A percentile compares a stretch with the other conserved stretches of the same genome.
Conservation (phyloP, 805 yeast genomes). For the Wickerhamiella hasegawae region DNA sequence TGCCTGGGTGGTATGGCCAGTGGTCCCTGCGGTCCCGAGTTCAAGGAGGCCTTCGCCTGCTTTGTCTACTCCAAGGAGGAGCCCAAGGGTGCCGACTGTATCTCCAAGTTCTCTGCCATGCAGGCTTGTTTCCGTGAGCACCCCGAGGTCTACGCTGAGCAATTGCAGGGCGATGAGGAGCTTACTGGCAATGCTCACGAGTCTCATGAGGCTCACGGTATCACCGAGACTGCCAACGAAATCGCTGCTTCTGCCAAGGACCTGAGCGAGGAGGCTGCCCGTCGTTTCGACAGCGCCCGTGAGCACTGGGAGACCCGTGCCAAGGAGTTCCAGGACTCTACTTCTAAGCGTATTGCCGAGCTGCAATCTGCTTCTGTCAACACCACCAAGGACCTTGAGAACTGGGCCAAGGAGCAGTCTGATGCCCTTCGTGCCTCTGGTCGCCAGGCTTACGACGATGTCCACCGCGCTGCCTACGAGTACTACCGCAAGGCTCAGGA, state of each 20-base stretch:
- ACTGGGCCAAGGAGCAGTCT: neutral
- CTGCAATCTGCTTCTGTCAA: neutral
- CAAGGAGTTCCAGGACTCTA: neutral
- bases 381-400: neutral
- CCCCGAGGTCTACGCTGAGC: conserved; percentile 90
- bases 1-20: conserved; percentile 98
- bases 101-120: conserved; percentile 80
- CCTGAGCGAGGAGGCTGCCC: neutral
- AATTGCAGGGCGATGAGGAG: conserved; percentile 58
- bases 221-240: neutral
- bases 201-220: neutral
- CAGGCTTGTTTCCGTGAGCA: conserved; percentile 83
- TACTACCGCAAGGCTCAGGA: conserved; percentile 3
- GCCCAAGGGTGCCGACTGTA: conserved; percentile 93
- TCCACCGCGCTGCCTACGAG: conserved; percentile 1
- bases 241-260: conserved; percentile 2
- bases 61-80: conserved; percentile 87
- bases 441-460: neutral
- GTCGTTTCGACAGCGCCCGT: neutral
- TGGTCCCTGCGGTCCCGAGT: conserved; percentile 96
- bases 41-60: conserved; percentile 86
- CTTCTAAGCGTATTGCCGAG: neutral
- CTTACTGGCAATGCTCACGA: neutral
- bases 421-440: neutral
- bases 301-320: neutral